Base-by-base conservation (phyloP, 2,329 filamentous ascomycete species). In the Dryadomyces quercus-mongolicae region DNA sequence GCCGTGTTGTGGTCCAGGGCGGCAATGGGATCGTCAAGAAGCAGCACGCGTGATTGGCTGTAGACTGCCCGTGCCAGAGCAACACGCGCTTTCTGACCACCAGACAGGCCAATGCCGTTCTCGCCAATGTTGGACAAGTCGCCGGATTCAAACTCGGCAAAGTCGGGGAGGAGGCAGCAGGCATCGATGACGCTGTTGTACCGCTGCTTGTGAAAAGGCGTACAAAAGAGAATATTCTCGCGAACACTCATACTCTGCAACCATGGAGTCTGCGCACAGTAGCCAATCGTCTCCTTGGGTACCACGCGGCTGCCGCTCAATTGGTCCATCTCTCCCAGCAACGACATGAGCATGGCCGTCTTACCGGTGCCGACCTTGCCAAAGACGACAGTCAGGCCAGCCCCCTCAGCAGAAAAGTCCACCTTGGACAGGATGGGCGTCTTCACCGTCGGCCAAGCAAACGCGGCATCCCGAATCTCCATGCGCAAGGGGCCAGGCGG, bases 361-460 rank as follows among this genome's bases (percentile, higher is more conserved):
- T 84, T 84, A 8, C 81, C 81, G 1, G 77, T 71, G 1, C 80
- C 81, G 20, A 83, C 80, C 48, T 76, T 77, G 16, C 81, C 81
- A 47, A 75, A 77, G 2, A 84, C 66, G 0, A 82, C 68, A 0
- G 74, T 80, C 5, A 84, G 67, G 0, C 79, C 78, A 0, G 69
- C 64, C 10, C 66, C 62, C 51, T 81, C 78, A 1, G 62, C 64
- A 10, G 81, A 59, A 15, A 60, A 50, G 13, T 70, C 68, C 13
- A 81, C 64, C 16, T 73, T 62, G 7, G 68, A 65, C 8, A 84
- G 66, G 0, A 81, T 72, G 4, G 76, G 71, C 8, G 74, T 72
- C 2, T 74, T 65, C 0, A 78, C 78, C 0, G 86, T 86, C 0
- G 90, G 88, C 85, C 90, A 95, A 0, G 85, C 79, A 64, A 94